Base-by-base conservation (phyloP, 2,329 filamentous ascomycete species). In the Didymella lethalis region DNA sequence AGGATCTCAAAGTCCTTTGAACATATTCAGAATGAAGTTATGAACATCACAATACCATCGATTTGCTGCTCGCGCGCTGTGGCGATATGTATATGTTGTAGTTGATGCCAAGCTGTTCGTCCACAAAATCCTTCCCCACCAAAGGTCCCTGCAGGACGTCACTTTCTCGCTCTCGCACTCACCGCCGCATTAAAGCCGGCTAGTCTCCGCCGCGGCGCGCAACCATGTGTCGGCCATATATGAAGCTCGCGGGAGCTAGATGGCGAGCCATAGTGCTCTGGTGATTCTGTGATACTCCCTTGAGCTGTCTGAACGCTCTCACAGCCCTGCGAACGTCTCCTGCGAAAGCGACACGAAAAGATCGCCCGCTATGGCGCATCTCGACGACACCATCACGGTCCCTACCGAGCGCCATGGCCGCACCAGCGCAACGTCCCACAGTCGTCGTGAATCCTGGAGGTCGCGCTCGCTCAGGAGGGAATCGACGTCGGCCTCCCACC, bases 371-470 rank as follows among this genome's bases (percentile, higher is more conserved):
- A 65, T 61, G 56, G 66, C 65, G 62, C 57, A 64, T 12, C 65
- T 64, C 40, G 57, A 64, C 51, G 65, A 71, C 34, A 61, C 65
- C 16, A 56, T 66, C 46, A 66, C 63, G 16, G 56, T 59, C 16
- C 66, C 65, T 1, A 67, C 61, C 26, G 51, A 69, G 48, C 61
- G 53, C 49, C 63, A 69, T 44, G 61, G 64, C 50, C 54, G 64
- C 26, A 55, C 66, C 14, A 67, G 44, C n/a, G 25, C 48, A 3
- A 41, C 11, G 10, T 23, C 38, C 11, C 38, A 14, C 18, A 23
- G 20, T 7, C 38, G 20, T 2, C 38, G 11, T 7, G 38, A 41
- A 11, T 41, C 38, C 7, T 41, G 38, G 38, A 41, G 38, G 38
- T 41, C 38, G 38, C 38, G 20, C n/a, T 40, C 36, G n/a, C n/a